Evolutionary conservation across 176 grass and related monocot species (phyloP), one percentile per base, ranked within the genome.

Genomic region (Aegilops tauschii): DNA sequence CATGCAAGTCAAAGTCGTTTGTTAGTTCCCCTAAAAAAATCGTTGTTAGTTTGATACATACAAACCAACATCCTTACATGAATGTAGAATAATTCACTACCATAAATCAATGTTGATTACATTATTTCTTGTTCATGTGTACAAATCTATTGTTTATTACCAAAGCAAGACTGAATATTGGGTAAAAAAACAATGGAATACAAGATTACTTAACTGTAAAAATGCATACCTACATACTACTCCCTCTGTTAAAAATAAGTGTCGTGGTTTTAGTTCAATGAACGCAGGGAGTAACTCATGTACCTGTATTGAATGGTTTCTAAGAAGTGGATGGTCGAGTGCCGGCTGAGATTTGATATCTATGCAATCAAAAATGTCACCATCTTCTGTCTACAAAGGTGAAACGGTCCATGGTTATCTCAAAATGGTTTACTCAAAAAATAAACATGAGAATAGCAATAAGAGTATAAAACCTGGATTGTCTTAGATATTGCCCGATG

Each of bases 261-360:
- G 47, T 14, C 47, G 47, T 16, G 4, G 47, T 50, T 50, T 50
- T 50, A 50, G 13, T 50, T 50, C 47, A 50, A 50, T 50, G 47
- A 50, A 50, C 4, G 4, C 47, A 50, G 47, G 47, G 4, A 3
- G 36, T 4, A 44, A 13, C 39, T 47, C n/a, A 45, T 23, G 20
- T 35, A 77, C 75, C 49, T 78, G 75, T 35, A 78, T 78, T 34
- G 50, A 12, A 58, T 78, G 75, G 30, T 78, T 78, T 58, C 17
- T 78, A 5, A 59, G 17, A 59, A 78, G 29, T 11, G 49, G 75
- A 30, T 78, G 75, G 50, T 78, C 30, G 1, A 78, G n/a, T 54
- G 75, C 9, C 25, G 50, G 75, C 28, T 78, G 75, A 34, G 49
- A 78, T 78, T 34, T 78, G 30, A 78, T 59, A 78, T 78, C 75